phyloP scores from a whole-genome alignment of 805 yeast genomes.

The Myxozyma neglecta region DNA sequence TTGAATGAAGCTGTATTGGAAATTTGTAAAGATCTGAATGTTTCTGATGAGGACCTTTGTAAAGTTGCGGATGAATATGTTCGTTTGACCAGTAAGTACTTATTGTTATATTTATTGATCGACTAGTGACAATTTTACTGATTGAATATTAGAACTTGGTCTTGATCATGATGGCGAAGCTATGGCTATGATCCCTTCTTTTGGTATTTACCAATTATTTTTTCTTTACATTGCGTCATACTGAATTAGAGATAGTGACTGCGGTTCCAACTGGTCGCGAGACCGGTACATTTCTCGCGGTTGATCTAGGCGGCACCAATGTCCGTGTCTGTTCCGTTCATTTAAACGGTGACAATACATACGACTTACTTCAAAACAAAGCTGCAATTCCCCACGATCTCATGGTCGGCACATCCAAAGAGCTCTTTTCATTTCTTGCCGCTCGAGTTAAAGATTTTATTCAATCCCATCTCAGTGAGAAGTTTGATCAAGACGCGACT shows the following conservation, averaged over 20 bases:
- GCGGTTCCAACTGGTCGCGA: slow-evolving; percentile 83
- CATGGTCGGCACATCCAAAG: slow-evolving; percentile 65
- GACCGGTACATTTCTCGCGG: slow-evolving; percentile 79
- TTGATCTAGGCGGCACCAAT: slow-evolving; percentile 95
- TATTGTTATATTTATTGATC: background rate
- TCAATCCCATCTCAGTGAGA: slow-evolving; percentile 60
- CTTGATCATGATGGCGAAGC: slow-evolving; percentile 37
- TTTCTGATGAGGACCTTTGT: slow-evolving; percentile 27
- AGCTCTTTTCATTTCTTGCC: slow-evolving; percentile 75
- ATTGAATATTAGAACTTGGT: slow-evolving; percentile 33
- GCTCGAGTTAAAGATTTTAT: slow-evolving; percentile 65
- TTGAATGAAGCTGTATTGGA: slow-evolving; percentile 4
- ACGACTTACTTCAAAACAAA: slow-evolving; percentile 71
- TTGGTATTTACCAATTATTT: slow-evolving; percentile 27
- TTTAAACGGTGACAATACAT: slow-evolving; percentile 64
- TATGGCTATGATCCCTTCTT: slow-evolving; percentile 83
- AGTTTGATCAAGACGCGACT: slow-evolving; percentile 37
- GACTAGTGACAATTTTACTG: slow-evolving; percentile 1
- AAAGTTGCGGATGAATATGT: slow-evolving; percentile 35
- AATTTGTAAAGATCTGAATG: slow-evolving; percentile 7
- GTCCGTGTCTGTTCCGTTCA: slow-evolving; percentile 89
- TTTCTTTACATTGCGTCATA: background rate
- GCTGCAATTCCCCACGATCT: slow-evolving; percentile 74
- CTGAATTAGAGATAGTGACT: slow-evolving; percentile 52
- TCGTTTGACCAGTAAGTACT: slow-evolving; percentile 22